Evolutionary conservation across 495 filamentous ascomycete species (phyloP), one percentile per base, ranked within the genome.

Genomic region (Hamigera avellanea): DNA sequence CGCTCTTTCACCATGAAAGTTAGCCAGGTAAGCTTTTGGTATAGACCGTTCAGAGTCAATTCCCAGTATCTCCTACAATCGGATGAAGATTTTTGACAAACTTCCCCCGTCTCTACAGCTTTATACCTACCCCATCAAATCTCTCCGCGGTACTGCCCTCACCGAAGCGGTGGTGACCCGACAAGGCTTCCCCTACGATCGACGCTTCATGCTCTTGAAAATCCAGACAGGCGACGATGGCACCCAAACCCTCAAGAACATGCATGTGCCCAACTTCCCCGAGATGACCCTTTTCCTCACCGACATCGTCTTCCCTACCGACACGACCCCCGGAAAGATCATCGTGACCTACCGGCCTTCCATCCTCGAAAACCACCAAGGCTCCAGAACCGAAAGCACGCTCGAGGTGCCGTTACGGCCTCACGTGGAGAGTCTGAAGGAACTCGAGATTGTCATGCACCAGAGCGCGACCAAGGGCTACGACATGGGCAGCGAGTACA

Each of bases 101-200:
- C 4, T 23, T 9, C 21, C 21, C 9, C 21, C 21, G 9, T 5
- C 9, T 23, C 21, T 6, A 32, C 48, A 91, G 81, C 69, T 95
- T 21, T 91, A 84, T 59, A 67, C 83, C 28, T 93, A 94, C 52
- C 86, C 88, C 37, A 83, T 95, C 63, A 95, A 94, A 50, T 86
- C 79, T 2, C 70, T 95, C 1, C 75, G 80, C 4, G 76, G 71
- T 4, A 72, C 83, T 19, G 39, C 67, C 17, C 53, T 94, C 25
- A 30, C 59, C 2, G 48, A 62, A 14, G 69, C 80, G 8, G 41
- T 58, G 6, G 50, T 88, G 23, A 78, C 76, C 1, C 56, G 66
- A n/a, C 68, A 76, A 42, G 86, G 86, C 9, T 72, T 93, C 40
- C 58, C 61, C 21, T 70, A 84, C 56, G 88, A 95, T 61, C 76